These are phyloP conservation scores for Kluyveromyces aestuarii DNA, from an alignment of 805 yeast species.

Conservation along the genomic window DNA sequence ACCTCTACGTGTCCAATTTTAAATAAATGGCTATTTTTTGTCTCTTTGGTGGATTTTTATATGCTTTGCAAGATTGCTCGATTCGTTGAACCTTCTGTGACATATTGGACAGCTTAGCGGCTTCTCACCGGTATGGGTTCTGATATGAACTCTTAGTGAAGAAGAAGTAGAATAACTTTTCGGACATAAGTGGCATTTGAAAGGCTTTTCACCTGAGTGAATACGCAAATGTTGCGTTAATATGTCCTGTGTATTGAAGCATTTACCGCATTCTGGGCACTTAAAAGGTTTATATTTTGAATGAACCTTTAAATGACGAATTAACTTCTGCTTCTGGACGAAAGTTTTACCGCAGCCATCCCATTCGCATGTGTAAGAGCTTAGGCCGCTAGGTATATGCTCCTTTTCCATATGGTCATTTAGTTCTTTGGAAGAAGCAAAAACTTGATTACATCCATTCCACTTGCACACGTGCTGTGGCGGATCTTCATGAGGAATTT, in stretches of 20 bases:
- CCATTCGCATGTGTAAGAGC: conserved; percentile 71
- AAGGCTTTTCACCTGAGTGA: conserved; percentile 90
- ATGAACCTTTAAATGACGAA: conserved; percentile 83
- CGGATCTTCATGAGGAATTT: conserved; percentile 9
- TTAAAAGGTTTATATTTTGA: conserved; percentile 74
- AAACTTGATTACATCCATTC: conserved; percentile 40
- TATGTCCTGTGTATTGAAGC: conserved; percentile 70
- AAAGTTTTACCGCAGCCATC: conserved; percentile 64
- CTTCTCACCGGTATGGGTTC: conserved; percentile 87
- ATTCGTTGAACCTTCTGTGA: conserved; percentile 76
- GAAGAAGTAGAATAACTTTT: conserved; percentile 77
- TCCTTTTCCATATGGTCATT: conserved; percentile 58
- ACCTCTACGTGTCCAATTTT: no score
- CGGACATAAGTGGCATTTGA: conserved; percentile 59
- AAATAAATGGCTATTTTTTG: neutral
- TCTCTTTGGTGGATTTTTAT: conserved; percentile 62
- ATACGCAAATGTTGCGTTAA: conserved; percentile 72
- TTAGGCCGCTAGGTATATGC: conserved; percentile 71
- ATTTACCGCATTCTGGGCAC: conserved; percentile 60
- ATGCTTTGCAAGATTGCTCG: conserved; percentile 83
- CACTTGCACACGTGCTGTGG: conserved; percentile 17
- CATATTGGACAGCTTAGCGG: conserved; percentile 81
- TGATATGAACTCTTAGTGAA: conserved; percentile 69
- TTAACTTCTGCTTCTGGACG: conserved; percentile 73
- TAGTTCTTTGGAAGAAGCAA: conserved; percentile 47